phyloP scores from a whole-genome alignment of 805 yeast genomes.

The Cyberlindnera euphorbiae region DNA sequence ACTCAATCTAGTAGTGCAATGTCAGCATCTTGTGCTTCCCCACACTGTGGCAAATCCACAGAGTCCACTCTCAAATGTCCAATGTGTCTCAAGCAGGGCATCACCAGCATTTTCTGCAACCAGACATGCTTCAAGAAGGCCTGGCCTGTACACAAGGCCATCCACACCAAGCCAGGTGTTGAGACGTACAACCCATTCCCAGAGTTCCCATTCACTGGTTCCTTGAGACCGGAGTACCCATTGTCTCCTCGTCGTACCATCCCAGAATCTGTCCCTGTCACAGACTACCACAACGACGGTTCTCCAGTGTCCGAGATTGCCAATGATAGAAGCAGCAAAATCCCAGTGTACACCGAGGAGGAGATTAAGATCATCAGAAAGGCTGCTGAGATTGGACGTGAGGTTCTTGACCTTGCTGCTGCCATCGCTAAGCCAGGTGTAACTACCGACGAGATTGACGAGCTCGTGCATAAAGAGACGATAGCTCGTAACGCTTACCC shows the following conservation, averaged over 20 bases:
- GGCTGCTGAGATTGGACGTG: constrained; percentile 76
- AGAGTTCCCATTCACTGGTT: constrained; percentile 66
- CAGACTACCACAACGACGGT: constrained; percentile 85
- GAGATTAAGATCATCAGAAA: constrained; percentile 71
- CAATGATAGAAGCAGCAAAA: constrained; percentile 62
- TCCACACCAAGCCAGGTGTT: constrained; percentile 62
- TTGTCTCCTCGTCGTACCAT: constrained; percentile 64
- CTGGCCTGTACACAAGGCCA: constrained; percentile 69
- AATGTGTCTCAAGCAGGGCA: constrained; percentile 71
- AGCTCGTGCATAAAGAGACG: constrained; percentile 81
- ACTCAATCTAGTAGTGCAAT: no score
- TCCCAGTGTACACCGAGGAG: constrained; percentile 57
- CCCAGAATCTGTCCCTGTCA: constrained; percentile 65
- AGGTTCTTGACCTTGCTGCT: constrained; percentile 85
- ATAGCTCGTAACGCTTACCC: constrained; percentile 89
- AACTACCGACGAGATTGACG: constrained; percentile 90
- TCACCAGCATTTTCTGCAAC: constrained; percentile 66
- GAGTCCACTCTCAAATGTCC: constrained; percentile 82
- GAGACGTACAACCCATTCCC: constrained; percentile 84
- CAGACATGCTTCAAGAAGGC: constrained; percentile 75
- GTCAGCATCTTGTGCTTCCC: constrained; percentile 55
- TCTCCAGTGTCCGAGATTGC: constrained; percentile 73
- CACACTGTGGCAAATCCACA: constrained; percentile 82
- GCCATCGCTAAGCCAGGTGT: constrained; percentile 80
- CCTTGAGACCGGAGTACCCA: constrained; percentile 76